Conservation (phyloP, 2,329 filamentous ascomycete genomes). For the Calonectria pauciramosa region DNA sequence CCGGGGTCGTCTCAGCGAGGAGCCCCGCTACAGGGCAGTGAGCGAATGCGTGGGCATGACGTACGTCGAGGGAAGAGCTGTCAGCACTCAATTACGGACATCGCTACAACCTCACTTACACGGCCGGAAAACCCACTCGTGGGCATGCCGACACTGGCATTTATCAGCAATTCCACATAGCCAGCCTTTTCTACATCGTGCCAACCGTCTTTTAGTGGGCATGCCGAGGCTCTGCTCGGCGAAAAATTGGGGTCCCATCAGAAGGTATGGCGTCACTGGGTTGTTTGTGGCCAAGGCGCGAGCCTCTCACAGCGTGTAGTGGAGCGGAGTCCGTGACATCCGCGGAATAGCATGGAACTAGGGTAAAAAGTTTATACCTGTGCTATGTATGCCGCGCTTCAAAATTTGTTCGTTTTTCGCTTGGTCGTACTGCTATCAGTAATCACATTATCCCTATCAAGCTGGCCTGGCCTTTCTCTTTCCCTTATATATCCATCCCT, state of each 20-base stretch:
- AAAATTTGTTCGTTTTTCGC: background rate
- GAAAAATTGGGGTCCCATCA: background rate
- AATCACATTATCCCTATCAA: background rate
- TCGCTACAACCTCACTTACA: slow-evolving; percentile 5
- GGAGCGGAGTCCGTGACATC: background rate
- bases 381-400: background rate
- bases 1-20: background rate
- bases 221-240: slow-evolving; percentile 2
- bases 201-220: background rate
- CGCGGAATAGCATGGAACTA: background rate
- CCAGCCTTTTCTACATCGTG: background rate
- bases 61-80: background rate
- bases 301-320: background rate
- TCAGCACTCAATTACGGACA: background rate
- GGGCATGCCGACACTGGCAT: background rate
- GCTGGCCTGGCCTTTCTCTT: background rate
- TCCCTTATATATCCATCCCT: background rate
- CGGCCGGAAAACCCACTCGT: background rate
- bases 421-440: background rate
- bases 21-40: background rate
- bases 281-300: background rate
- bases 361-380: background rate
- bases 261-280: slow-evolving; percentile 4
- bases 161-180: background rate
- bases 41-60: background rate